phyloP scores from a whole-genome alignment of 2,329 filamentous ascomycete genomes.

The Cytospora paraplurivora region DNA sequence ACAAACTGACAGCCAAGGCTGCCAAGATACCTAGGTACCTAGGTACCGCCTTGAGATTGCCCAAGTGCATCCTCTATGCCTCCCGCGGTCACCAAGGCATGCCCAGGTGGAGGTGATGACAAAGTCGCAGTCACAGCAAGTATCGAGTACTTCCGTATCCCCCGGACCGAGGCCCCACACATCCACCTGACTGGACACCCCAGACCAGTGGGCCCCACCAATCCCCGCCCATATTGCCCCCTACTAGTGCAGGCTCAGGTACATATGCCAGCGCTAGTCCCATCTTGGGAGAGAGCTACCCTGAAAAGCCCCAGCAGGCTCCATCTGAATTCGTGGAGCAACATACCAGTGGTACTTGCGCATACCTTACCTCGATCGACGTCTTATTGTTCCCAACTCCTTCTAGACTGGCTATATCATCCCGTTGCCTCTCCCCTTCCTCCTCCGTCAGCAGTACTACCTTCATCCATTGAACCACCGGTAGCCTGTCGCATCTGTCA shows the following conservation, averaged over 20 bases:
- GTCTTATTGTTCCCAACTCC: neutral
- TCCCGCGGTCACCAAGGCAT: neutral
- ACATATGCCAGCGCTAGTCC: neutral
- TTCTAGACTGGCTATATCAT: neutral
- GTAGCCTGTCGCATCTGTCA: neutral
- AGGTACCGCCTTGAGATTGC: too few relatives aligned
- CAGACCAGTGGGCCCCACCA: neutral
- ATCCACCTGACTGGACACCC: neutral
- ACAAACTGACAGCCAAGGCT: too few relatives aligned
- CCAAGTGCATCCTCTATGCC: too few relatives aligned
- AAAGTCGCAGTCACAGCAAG: neutral
- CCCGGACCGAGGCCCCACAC: neutral
- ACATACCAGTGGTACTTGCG: neutral
- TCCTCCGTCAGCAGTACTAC: neutral
- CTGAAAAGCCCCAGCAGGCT: neutral
- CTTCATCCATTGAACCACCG: neutral
- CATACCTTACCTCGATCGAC: neutral
- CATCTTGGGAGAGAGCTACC: neutral
- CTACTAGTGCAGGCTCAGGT: too few relatives aligned
- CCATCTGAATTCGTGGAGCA: neutral
- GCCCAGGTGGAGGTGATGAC: too few relatives aligned
- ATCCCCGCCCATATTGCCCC: neutral
- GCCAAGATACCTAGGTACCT: too few relatives aligned
- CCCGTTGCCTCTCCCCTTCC: neutral
- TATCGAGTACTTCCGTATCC: neutral